Evolutionary conservation across 495 filamentous ascomycete species (phyloP), one percentile per base, ranked within the genome.

Genomic region (Annulohypoxylon nitens): DNA sequence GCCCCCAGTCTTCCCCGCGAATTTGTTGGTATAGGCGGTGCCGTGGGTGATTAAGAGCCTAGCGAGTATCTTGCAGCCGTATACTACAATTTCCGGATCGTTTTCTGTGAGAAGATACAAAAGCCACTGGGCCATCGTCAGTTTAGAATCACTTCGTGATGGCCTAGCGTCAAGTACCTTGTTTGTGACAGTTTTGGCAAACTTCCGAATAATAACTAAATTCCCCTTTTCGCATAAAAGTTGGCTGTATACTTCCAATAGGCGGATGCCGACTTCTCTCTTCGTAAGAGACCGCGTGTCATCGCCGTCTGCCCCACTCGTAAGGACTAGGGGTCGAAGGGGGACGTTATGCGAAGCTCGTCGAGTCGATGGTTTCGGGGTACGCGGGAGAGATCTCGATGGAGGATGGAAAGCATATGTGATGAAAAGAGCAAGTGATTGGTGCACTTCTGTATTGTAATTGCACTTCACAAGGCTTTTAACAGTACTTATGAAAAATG

Each of bases 161-260:
- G 70, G 63, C 65, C 59, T 36, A 43, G 73, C 59, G 57, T 67
- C 62, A 83, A 88, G 76, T 85, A 96, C 94, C 89, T 97, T 98
- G 71, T 95, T 97, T 30, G 97, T 98, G 3, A 98, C 95, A 1
- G 94, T 96, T 81, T 91, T 93, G 14, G 95, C 93, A 82, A 99
- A 99, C 74, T 93, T 95, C 75, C 88, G 89, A 59, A 97, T 89
- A 39, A 90, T 90, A n/a, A 76, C 81, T 12, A 83, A 79, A 68
- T 91, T 92, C 43, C 84, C 83, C 71, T 89, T 88, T 60, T 92
- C 89, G 73, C 93, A 97, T n/a, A 98, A 83, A 2, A 97, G 80
- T 36, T 92, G 84, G n/a, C 91, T 84, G 75, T 97, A 97, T 83
- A 98, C 88, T 69, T 91, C 89, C 45, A 99, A 82, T 62, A 98